Conservation (phyloP, 2,329 filamentous ascomycete species). For the Coniella vitis region DNA sequence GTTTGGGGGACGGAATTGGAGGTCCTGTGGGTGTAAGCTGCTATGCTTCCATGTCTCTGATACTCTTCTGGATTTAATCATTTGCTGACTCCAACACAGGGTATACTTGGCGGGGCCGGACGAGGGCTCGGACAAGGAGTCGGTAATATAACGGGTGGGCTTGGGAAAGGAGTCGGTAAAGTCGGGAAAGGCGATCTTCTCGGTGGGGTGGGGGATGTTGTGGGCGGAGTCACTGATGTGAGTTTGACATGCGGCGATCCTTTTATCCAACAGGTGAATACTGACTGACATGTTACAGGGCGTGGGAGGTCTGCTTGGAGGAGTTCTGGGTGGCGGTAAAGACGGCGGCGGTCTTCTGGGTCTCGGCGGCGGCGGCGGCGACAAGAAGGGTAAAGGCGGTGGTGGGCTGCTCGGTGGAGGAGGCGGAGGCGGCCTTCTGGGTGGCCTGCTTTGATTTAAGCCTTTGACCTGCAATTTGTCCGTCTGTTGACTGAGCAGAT, state of each 20-base stretch:
- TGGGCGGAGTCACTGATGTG: constrained; percentile 13
- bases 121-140: constrained; percentile 12
- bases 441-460: not conserved
- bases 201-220: constrained; percentile 14
- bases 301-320: constrained; percentile 14
- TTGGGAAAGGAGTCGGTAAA: constrained; percentile 14
- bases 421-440: constrained; percentile 9
- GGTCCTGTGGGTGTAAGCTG: constrained; percentile 12
- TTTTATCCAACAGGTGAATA: not conserved
- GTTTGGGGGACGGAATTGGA: constrained; percentile 11
- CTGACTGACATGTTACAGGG: not conserved
- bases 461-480: not conserved
- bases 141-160: constrained; percentile 13
- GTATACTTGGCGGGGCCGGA: constrained; percentile 13
- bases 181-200: constrained; percentile 11
- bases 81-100: not conserved
- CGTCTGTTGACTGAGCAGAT: not conserved
- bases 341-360: constrained; percentile 5
- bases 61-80: too few relatives aligned
- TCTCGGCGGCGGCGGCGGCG: constrained; percentile 6
- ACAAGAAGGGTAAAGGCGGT: constrained; percentile 11
- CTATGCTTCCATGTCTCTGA: not conserved
- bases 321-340: constrained; percentile 10
- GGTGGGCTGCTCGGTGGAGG: constrained; percentile 4
- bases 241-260: not conserved